phyloP scores from a whole-genome alignment of 75 land plant species.

The Pinus albicaulis region DNA sequence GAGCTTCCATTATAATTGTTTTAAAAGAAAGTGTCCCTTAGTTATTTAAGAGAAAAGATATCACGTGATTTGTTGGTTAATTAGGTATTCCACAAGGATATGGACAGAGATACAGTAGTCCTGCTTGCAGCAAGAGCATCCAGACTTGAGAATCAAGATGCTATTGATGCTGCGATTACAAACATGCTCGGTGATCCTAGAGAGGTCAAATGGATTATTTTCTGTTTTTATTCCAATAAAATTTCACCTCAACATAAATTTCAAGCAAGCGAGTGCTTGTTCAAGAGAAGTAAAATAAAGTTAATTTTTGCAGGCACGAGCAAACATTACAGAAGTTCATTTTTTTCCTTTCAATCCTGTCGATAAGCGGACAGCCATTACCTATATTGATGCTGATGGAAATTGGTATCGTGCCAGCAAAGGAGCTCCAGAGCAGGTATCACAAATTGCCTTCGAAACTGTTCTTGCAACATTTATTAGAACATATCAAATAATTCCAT shows the following conservation, averaged over 20 bases:
- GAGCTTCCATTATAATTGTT: neutral
- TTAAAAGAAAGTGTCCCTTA: conserved; percentile 2
- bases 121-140: conserved; percentile 58
- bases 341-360: conserved; percentile 64
- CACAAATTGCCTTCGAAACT: neutral
- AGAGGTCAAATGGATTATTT: conserved; percentile 28
- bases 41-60: neutral
- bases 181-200: conserved; percentile 61
- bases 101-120: conserved; percentile 43
- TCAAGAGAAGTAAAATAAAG: neutral
- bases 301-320: conserved; percentile 36
- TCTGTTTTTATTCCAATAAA: neutral
- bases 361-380: conserved; percentile 62
- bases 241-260: neutral
- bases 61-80: conserved; percentile 14
- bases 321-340: conserved; percentile 41
- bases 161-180: conserved; percentile 67
- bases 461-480: too few relatives aligned
- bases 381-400: conserved; percentile 51
- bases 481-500: conserved; percentile 1
- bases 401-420: conserved; percentile 63
- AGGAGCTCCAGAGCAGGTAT: conserved; percentile 73
- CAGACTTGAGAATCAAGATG: conserved; percentile 64
- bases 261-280: neutral
- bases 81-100: conserved; percentile 41